A percentile compares a stretch with the other conserved stretches of the same genome.
These are phyloP conservation scores for Copromyces sp. DNA, from an alignment of 495 filamentous ascomycete genomes.

Conservation along the genomic window DNA sequence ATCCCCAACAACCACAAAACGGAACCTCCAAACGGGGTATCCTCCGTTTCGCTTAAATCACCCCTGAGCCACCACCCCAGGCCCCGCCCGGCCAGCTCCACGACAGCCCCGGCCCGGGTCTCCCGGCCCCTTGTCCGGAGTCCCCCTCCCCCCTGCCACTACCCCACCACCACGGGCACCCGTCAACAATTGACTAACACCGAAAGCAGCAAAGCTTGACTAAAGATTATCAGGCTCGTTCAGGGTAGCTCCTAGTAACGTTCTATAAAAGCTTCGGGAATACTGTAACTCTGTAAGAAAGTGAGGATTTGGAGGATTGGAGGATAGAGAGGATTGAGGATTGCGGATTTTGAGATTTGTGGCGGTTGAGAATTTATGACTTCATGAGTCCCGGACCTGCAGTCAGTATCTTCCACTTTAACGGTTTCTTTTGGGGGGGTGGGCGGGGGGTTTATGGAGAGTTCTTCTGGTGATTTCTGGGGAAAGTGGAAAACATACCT, in stretches of 20 bases:
- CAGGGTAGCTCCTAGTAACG: not conserved
- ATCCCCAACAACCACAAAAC: not conserved
- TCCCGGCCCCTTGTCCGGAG: not conserved
- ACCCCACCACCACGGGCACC: not conserved
- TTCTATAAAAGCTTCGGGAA: not conserved
- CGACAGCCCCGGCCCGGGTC: not conserved
- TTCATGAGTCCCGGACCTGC: not conserved
- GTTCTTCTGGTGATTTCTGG: no score
- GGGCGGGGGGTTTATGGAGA: no score
- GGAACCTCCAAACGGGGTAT: not conserved
- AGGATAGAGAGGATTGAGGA: not conserved
- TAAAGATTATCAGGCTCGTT: not conserved
- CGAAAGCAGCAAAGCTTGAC: not conserved
- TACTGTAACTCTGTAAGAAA: not conserved
- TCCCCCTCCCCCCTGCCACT: no score
- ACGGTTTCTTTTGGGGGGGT: no score
- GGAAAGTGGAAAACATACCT: no score
- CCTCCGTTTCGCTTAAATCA: not conserved
- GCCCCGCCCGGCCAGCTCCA: not conserved
- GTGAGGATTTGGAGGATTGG: not conserved
- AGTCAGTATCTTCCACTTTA: not conserved
- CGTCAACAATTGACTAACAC: not conserved
- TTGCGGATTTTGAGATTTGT: no score
- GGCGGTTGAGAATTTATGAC: not conserved
- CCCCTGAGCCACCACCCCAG: not conserved